phyloP scores from a whole-genome alignment of 768 basidiomycete species.

The Crucibulum laeve region DNA sequence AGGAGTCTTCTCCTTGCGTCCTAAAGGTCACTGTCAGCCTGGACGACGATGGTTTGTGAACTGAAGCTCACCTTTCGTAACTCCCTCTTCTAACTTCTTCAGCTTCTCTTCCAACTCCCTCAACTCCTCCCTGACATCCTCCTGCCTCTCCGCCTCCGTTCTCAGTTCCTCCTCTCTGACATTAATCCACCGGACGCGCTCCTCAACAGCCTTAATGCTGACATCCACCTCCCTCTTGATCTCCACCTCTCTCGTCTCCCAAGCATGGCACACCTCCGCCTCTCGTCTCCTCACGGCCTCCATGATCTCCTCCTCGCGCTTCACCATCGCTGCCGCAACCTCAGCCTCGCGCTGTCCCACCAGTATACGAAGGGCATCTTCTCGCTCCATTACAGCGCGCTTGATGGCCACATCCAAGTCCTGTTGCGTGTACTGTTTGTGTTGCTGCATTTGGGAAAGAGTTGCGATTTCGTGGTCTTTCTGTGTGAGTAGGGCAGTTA shows the following conservation, averaged over 20 bases:
- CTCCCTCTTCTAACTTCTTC: constrained; percentile 5
- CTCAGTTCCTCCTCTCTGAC: constrained; percentile 50
- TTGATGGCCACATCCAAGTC: constrained; percentile 44
- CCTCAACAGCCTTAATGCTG: constrained; percentile 43
- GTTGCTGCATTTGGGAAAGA: constrained; percentile 36
- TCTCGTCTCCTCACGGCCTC: constrained; percentile 62
- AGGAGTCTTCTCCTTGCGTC: constrained; percentile 51
- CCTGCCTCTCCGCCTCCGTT: constrained; percentile 45
- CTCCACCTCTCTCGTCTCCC: constrained; percentile 47
- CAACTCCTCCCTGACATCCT: constrained; percentile 39
- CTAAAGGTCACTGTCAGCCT: constrained; percentile 16
- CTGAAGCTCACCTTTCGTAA: constrained; percentile 12
- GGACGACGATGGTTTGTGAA: not conserved
- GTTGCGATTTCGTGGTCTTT: constrained; percentile 60
- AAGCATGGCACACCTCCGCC: constrained; percentile 57
- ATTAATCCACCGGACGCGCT: constrained; percentile 43
- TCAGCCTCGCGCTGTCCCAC: constrained; percentile 69
- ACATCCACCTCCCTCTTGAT: constrained; percentile 48
- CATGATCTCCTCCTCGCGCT: constrained; percentile 70
- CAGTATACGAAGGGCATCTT: constrained; percentile 63
- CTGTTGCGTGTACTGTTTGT: constrained; percentile 22
- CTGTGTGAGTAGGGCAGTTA: constrained; percentile 40
- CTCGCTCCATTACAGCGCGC: constrained; percentile 56
- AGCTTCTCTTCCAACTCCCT: constrained; percentile 32
- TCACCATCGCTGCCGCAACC: constrained; percentile 57